Evolutionary conservation across 2,329 filamentous ascomycete genomes (phyloP), one percentile per base, ranked within the genome.

Genomic region (Orbilia quercus): DNA sequence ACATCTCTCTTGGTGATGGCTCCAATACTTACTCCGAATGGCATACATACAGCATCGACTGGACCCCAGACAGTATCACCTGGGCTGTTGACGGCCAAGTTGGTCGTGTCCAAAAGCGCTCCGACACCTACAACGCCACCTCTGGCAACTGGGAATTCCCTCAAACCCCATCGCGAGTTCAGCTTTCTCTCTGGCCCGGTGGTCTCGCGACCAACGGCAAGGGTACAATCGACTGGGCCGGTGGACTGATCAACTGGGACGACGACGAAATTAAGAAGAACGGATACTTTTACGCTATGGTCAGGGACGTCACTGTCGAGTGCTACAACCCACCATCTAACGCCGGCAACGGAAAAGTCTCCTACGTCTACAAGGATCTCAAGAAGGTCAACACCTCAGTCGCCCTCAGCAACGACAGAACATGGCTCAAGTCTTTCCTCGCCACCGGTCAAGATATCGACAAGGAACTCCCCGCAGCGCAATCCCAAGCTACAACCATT

Each of bases 151-250:
- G 89, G 85, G 84, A 90, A 78, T 99, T 87, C 84, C 95, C 95
- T 5, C 95, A 98, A 83, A 96, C 93, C 0, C 95, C 95, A 2
- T 83, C 93, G 14, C 91, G 94, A 77, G 87, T 99, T 58, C 92
- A 97, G 84, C 85, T 99, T 55, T 98, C 95, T 14, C 88, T 99
- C 79, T 99, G 95, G 95, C 95, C 95, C 42, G 95, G 91, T 78
- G 95, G 95, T 79, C 86, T 91, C 50, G 82, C 87, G 7, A 85
- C 85, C 79, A 97, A 97, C 81, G 90, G 87, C 42, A 80, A 90
- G 80, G 95, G 95, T 64, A 98, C 95, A 34, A 86, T 96, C 76
- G 85, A 89, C 60, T 99, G 95, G 95, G 91, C 94, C 16, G 95
- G 95, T 79, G 95, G 95, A 77, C 82, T 86, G 58, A 94, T 99